Percentiles rank a stretch among this genome's conserved stretches.
Conservation (phyloP, 768 basidiomycete species). For the Hygrophoropsis aurantiaca region DNA sequence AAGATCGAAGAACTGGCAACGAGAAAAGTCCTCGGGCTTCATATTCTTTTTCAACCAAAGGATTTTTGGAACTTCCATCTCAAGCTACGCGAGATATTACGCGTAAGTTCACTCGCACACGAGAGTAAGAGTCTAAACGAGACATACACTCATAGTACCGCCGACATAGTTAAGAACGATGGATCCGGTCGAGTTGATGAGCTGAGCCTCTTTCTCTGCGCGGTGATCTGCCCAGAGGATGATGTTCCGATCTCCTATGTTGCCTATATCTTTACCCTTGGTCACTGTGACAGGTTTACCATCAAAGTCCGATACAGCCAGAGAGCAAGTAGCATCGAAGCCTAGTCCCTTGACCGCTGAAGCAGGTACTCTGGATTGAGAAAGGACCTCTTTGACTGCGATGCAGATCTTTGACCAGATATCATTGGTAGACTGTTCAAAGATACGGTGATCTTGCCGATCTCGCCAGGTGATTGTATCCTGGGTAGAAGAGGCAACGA, state of each 20-base stretch:
- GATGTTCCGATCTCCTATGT: slow-evolving; percentile 74
- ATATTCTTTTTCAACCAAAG: slow-evolving; percentile 95
- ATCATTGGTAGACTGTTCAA: slow-evolving; percentile 91
- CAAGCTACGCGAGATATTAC: slow-evolving; percentile 59
- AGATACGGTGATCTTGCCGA: slow-evolving; percentile 83
- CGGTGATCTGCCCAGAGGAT: slow-evolving; percentile 98
- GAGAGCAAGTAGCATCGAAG: slow-evolving; percentile 95
- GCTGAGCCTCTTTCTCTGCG: slow-evolving; percentile 86
- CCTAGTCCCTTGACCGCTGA: slow-evolving; percentile 80
- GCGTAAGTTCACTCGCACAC: slow-evolving; percentile 7
- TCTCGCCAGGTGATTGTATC: slow-evolving; percentile 87
- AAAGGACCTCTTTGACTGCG: slow-evolving; percentile 63
- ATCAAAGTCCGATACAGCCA: slow-evolving; percentile 77
- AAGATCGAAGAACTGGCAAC: slow-evolving; percentile 85
- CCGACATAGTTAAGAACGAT: slow-evolving; percentile 93
- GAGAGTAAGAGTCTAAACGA: not conserved
- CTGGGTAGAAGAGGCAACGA: slow-evolving; percentile 78
- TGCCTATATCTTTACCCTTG: slow-evolving; percentile 61
- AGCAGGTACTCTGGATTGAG: slow-evolving; percentile 53
- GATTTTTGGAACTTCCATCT: slow-evolving; percentile 98
- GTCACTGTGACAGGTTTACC: slow-evolving; percentile 79
- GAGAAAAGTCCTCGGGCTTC: slow-evolving; percentile 64
- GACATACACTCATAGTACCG: slow-evolving; percentile 86
- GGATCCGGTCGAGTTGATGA: slow-evolving; percentile 84
- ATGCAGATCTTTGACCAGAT: slow-evolving; percentile 77